These are phyloP conservation scores for Stemphylium vesicarium DNA, from an alignment of 2,329 filamentous ascomycete species.

Conservation along the genomic window DNA sequence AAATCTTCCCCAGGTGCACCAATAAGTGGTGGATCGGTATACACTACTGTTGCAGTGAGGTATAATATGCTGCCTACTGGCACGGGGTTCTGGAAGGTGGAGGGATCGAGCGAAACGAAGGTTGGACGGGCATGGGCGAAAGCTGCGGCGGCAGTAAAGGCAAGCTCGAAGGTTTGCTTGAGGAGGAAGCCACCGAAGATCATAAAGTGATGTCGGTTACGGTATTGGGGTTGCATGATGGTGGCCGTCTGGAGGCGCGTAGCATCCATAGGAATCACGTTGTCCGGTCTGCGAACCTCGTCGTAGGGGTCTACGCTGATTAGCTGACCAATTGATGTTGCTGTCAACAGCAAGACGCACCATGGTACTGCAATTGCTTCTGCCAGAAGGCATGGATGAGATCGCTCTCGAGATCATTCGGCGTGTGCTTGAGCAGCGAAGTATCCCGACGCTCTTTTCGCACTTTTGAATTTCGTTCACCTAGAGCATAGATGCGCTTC, in stretches of 20 bases:
- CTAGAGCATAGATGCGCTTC: constrained; percentile 65
- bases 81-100: constrained; percentile 76
- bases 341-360: constrained; percentile 38
- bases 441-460: constrained; percentile 68
- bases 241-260: constrained; percentile 69
- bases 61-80: constrained; percentile 78
- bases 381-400: constrained; percentile 78
- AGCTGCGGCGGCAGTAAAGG: constrained; percentile 75
- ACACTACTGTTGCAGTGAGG: constrained; percentile 73
- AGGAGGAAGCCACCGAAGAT: constrained; percentile 79
- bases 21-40: constrained; percentile 68
- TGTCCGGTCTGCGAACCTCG: constrained; percentile 60
- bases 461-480: constrained; percentile 69
- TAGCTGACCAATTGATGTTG: background rate
- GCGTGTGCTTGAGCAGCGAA: constrained; percentile 69
- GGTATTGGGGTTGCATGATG: constrained; percentile 78
- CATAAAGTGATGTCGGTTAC: constrained; percentile 76
- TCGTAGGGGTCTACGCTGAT: constrained; percentile 59
- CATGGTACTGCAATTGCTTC: constrained; percentile 68
- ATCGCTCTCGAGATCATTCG: constrained; percentile 73
- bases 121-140: constrained; percentile 73
- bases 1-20: constrained; percentile 45
- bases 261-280: constrained; percentile 67
- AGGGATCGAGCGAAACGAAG: constrained; percentile 75
- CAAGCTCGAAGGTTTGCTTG: constrained; percentile 76